Percentiles rank a stretch among this genome's conserved stretches.
Conservation (phyloP, 192 early-diverging fungal species). For the Spizellomyces sp. region DNA sequence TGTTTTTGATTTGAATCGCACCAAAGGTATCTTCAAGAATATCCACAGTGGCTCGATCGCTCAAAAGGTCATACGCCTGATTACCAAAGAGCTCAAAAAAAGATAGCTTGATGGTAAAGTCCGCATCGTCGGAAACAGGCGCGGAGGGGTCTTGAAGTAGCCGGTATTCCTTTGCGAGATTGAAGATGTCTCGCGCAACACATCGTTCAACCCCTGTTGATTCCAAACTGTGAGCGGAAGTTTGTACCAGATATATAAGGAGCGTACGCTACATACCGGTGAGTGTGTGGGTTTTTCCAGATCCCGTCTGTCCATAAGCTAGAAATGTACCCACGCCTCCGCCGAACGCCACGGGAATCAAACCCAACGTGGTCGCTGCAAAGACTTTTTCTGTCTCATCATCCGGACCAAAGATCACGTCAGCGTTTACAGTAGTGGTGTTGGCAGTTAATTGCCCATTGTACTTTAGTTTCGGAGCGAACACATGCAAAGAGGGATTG, state of each 20-base stretch:
- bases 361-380: conserved; percentile 8
- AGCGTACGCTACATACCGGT: conserved; percentile 15
- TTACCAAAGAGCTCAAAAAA: conserved; percentile 54
- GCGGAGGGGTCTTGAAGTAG: neutral
- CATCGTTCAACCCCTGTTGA: conserved; percentile 38
- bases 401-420: conserved; percentile 33
- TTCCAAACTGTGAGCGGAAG: neutral
- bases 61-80: conserved; percentile 40
- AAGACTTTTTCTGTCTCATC: conserved; percentile 39
- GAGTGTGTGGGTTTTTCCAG: conserved; percentile 58
- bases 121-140: conserved; percentile 9
- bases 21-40: conserved; percentile 52
- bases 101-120: conserved; percentile 38
- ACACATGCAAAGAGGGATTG: conserved; percentile 15
- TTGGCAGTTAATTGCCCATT: conserved; percentile 10
- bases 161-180: conserved; percentile 30
- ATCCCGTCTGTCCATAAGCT: conserved; percentile 59
- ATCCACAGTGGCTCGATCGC: conserved; percentile 27
- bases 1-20: conserved; percentile 28
- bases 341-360: conserved; percentile 40
- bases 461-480: conserved; percentile 24
- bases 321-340: conserved; percentile 45
- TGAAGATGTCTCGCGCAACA: conserved; percentile 43
- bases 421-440: conserved; percentile 22
- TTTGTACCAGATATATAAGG: too few species aligned